Evolutionary conservation across 2,329 filamentous ascomycete species (phyloP).

Genomic region (Tolypocladium ovalisporum): DNA sequence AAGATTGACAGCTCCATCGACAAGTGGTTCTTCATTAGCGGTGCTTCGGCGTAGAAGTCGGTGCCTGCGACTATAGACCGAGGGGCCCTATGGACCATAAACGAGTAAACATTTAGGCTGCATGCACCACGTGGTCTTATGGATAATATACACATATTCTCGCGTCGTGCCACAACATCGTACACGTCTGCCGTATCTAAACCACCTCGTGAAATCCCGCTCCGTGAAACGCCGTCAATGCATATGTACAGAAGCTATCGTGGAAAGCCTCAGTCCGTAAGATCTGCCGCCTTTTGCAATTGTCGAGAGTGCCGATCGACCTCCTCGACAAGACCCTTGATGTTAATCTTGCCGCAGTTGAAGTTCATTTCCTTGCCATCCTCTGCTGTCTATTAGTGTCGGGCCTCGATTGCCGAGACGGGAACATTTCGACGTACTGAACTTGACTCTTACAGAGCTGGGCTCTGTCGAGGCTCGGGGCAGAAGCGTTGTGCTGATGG

Average conservation of each 20-base stretch:
- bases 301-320: slow-evolving; percentile 79
- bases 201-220: slow-evolving; percentile 1
- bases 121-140: background rate
- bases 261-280: slow-evolving; percentile 35
- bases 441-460: slow-evolving; percentile 66
- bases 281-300: slow-evolving; percentile 72
- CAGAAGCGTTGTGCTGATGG: slow-evolving; percentile 67
- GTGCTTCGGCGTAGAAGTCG: slow-evolving; percentile 65
- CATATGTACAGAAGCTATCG: slow-evolving; percentile 10
- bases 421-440: slow-evolving; percentile 54
- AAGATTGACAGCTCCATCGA: slow-evolving; percentile 95
- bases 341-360: slow-evolving; percentile 68
- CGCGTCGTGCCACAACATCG: slow-evolving; percentile 2
- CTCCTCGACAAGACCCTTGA: slow-evolving; percentile 80
- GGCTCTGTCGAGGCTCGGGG: slow-evolving; percentile 57
- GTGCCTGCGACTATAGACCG: background rate
- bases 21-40: slow-evolving; percentile 99
- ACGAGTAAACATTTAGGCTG: slow-evolving; percentile 4
- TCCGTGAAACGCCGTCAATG: slow-evolving; percentile 22
- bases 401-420: background rate
- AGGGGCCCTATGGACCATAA: background rate
- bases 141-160: slow-evolving; percentile 17
- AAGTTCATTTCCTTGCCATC: slow-evolving; percentile 86
- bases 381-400: slow-evolving; percentile 43
- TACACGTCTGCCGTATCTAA: slow-evolving; percentile 4